These are phyloP conservation scores for Beauveria sp. DNA, from an alignment of 2,329 filamentous ascomycete species.

Conservation along the genomic window DNA sequence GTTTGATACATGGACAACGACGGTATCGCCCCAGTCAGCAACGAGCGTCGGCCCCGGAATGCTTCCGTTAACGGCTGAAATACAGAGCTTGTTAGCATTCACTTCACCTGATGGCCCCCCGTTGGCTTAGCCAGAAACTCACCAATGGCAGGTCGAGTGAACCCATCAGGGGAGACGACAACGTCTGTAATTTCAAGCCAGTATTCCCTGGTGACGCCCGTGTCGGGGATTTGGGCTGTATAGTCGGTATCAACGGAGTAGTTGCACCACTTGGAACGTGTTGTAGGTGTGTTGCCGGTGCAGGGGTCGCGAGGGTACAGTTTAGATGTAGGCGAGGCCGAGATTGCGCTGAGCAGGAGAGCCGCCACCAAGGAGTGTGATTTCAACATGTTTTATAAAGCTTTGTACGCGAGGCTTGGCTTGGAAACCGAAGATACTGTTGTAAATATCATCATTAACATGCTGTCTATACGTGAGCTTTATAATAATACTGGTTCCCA, in stretches of 20 bases:
- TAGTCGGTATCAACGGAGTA: not conserved
- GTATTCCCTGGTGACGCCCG: slow-evolving; percentile 22
- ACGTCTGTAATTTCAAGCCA: slow-evolving; percentile 58
- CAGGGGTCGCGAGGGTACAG: not conserved
- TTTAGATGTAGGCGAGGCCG: no score
- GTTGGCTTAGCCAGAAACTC: no score
- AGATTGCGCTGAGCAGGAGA: no score
- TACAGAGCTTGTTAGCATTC: not conserved
- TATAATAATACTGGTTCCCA: no score
- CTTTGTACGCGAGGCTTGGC: no score
- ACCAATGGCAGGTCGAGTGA: slow-evolving; percentile 46
- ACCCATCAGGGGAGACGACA: slow-evolving; percentile 52
- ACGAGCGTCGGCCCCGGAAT: slow-evolving; percentile 57
- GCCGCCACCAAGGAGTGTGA: no score
- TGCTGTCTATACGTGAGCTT: no score
- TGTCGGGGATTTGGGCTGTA: not conserved
- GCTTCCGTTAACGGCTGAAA: slow-evolving; percentile 38
- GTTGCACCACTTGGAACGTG: not conserved
- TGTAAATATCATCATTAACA: no score
- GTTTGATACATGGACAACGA: slow-evolving; percentile 37
- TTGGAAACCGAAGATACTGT: no score
- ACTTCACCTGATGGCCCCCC: not conserved
- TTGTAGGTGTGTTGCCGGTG: not conserved
- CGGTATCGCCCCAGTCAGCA: slow-evolving; percentile 45
- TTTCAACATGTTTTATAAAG: no score